phyloP scores from a whole-genome alignment of 495 filamentous ascomycete genomes.

The Apodospora peruviana region DNA sequence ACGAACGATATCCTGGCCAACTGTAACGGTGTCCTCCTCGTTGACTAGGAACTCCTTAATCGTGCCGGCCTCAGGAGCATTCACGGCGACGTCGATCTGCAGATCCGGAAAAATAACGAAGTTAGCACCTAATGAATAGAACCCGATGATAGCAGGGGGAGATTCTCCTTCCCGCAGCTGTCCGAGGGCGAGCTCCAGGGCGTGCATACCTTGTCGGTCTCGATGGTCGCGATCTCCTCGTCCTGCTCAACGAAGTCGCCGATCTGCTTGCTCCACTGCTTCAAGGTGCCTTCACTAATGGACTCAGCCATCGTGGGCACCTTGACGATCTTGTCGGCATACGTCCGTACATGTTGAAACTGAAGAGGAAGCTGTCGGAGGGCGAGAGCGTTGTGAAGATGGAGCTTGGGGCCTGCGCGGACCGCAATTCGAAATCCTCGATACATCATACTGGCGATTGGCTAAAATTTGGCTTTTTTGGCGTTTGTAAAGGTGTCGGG shows the following conservation, averaged over 20 bases:
- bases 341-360: conserved; percentile 47
- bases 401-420: conserved; percentile 34
- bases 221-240: conserved; percentile 97
- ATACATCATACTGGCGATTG: conserved; percentile 38
- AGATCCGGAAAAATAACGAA: conserved; percentile 1
- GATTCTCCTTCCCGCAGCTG: too few relatives aligned
- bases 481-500: background rate
- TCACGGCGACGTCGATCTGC: conserved; percentile 92
- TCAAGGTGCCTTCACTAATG: conserved; percentile 94
- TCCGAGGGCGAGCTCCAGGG: background rate
- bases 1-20: conserved; percentile 86
- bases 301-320: conserved; percentile 99
- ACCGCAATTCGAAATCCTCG: conserved; percentile 43
- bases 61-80: conserved; percentile 84
- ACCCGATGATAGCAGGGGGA: too few relatives aligned
- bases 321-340: conserved; percentile 80
- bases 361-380: conserved; percentile 39
- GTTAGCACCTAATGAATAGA: background rate
- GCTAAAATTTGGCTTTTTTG: background rate
- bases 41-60: conserved; percentile 89
- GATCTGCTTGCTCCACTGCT: conserved; percentile 91
- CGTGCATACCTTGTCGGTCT: conserved; percentile 90
- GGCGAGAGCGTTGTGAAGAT: conserved; percentile 25
- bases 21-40: conserved; percentile 92
- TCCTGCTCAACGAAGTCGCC: conserved; percentile 94